Base-by-base conservation (phyloP, 805 yeast genomes). In the Candida caryicola region DNA sequence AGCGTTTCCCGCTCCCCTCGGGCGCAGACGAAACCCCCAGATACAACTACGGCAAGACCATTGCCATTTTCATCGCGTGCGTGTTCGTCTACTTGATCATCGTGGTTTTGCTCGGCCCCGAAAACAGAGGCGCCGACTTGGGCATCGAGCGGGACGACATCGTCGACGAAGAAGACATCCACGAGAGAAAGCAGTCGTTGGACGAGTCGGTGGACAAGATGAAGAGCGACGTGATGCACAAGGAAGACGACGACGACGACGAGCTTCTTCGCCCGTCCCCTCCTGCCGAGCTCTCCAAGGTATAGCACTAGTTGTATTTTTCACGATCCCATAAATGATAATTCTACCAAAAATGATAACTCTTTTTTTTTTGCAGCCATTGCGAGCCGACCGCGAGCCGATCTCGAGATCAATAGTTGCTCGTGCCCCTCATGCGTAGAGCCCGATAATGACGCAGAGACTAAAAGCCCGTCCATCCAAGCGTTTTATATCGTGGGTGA, bases 31-130 rank as follows among this genome's bases (percentile, higher is more conserved):
- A 47, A 1, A 43, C 33, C 12, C 47, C 45, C 2, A 44, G 49
- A 28, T 75, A 64, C 46, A 69, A 80, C 50, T 80, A 80, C 47
- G 77, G 77, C 2, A 75, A 66, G 44, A 81, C 77, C 17, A 81
- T 81, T 85, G 74, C 82, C 9, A 80, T 81, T 37, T 79, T 81
- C 55, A 69, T 78, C 62, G 85, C 82, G 17, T 73, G 81, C 51
- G 85, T 79, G 2, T 75, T 76, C 45, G 81, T 61, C 0, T 77
- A 66, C 45, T 66, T 78, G 34, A 52, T 79, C 10, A 7, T 79
- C 1, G 60, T 78, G 26, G 61, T 76, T 1, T 56, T 79, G 29
- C 38, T 81, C 34, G 87, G 87, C 12, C 85, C 85, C 4, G 87
- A 81, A 56, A 73, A 76, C 39, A 51, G 57, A 43, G 50, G 50